Evolutionary conservation across 2,329 filamentous ascomycete genomes (phyloP).

Genomic region (Pezicula radicicola): DNA sequence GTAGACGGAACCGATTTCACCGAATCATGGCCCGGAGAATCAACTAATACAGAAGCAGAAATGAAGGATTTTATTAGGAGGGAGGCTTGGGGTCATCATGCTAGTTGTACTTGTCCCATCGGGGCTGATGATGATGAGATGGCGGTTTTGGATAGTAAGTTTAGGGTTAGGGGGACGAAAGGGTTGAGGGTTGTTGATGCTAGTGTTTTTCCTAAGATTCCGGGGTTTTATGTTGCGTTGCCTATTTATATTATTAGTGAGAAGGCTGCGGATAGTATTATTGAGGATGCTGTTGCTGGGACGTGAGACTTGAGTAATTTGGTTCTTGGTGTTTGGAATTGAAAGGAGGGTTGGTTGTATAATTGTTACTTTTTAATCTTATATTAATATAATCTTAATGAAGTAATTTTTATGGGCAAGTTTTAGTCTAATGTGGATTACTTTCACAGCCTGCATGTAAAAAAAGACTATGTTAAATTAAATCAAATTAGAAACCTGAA

Average conservation of each 20-base stretch:
- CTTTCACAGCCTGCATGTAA: too few relatives aligned
- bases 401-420: too few relatives aligned
- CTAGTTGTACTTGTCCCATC: conserved; percentile 51
- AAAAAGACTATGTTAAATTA: too few relatives aligned
- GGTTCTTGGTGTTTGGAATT: too few relatives aligned
- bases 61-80: conserved; percentile 46
- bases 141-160: conserved; percentile 51
- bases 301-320: too few relatives aligned
- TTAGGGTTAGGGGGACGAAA: conserved; percentile 51
- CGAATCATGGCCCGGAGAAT: conserved; percentile 38
- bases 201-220: conserved; percentile 48
- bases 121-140: conserved; percentile 34
- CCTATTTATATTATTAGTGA: conserved; percentile 54
- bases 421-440: too few relatives aligned
- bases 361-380: too few relatives aligned
- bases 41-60: conserved; percentile 37
- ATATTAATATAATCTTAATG: too few relatives aligned
- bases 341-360: too few relatives aligned
- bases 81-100: conserved; percentile 55
- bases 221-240: conserved; percentile 47
- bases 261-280: conserved; percentile 43
- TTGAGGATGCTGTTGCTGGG: not conserved
- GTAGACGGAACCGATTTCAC: conserved; percentile 36
- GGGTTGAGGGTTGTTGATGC: conserved; percentile 60
- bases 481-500: too few relatives aligned